Base-by-base conservation (phyloP, 441 rosid species). In the Syzygium syzygioides region DNA sequence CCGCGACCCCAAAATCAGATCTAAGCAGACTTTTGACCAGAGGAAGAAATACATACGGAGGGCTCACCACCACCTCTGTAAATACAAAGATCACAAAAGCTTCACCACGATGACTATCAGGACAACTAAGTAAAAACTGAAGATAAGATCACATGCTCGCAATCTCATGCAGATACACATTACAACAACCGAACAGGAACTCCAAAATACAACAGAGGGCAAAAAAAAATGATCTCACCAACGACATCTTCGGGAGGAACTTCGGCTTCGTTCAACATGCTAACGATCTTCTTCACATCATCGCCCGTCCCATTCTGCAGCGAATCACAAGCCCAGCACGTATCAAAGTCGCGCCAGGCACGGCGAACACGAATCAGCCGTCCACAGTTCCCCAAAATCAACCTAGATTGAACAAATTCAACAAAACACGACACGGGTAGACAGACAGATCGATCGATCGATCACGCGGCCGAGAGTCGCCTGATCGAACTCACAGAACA, bases 61-160 rank as follows among this genome's bases (percentile, higher is more conserved):
- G 97, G 93, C 97, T 94, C 79, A 95, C 93, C 88, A 94, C 97
- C 86, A 95, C 96, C 95, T 94, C 97, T 95, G 93, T 86, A 92
- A 20, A 19, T 55, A 25, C 56, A 9, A 68, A 34, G 28, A 54
- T 86, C 68, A 86, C 71, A 25, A 15, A 7, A 52, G 52, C 83
- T 76, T 23, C 83, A 76, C 52, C 6, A 23, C 52, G 0, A 23
- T 14, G n/a, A 23, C 83, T 20, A 37, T 20, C 3, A 71, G 83
- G 50, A 76, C 52, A 76, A 76, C 8, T 0, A 28, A 13, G 18
- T 3, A 28, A 60, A 28, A 17, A 60, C 68, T 2, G 68, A 60
- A 60, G 68, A 14, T 3, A 28, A n/a, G 9, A 60, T 60, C 68
- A 6, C n/a, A 41, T 26, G 83, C 1, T 76, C 0, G n/a, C n/a